Evolutionary conservation across 139 green algal species (phyloP).

Genomic region (Chlamydomonas schloesseri): DNA sequence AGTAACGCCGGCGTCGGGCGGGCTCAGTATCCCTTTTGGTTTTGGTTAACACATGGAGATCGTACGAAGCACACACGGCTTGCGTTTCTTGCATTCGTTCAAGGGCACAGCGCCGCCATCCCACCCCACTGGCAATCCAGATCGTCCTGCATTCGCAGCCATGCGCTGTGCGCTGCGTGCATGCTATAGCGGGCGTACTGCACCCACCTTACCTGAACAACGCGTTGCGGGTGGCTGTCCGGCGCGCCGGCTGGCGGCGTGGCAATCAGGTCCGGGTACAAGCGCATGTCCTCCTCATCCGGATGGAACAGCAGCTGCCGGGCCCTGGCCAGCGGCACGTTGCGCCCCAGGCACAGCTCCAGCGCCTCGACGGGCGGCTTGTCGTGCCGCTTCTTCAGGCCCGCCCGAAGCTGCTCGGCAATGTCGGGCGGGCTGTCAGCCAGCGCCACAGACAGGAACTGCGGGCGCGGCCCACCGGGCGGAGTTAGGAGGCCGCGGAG

Average conservation of each 20-base stretch:
- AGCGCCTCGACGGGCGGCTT: constrained; percentile 28
- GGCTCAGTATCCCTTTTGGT: too few relatives aligned
- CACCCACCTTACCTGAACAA: constrained; percentile 34
- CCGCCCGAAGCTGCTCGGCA: not conserved
- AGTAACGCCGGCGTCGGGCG: too few relatives aligned
- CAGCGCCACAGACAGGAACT: not conserved
- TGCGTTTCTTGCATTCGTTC: too few relatives aligned
- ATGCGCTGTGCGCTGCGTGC: too few relatives aligned
- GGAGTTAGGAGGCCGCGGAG: too few relatives aligned
- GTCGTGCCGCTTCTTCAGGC: constrained; percentile 18
- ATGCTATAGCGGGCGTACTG: too few relatives aligned
- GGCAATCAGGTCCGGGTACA: constrained; percentile 55
- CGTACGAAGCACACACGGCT: too few relatives aligned
- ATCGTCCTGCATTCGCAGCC: too few relatives aligned
- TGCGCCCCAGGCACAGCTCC: constrained; percentile 2
- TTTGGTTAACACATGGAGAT: too few relatives aligned
- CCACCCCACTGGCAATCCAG: too few relatives aligned
- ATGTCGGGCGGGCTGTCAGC: constrained; percentile 9
- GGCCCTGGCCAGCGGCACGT: constrained; percentile 30
- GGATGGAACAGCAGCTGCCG: constrained; percentile 53
- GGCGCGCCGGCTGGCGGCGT: constrained; percentile 19
- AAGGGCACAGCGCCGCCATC: too few relatives aligned
- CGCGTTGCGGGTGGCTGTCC: constrained; percentile 37
- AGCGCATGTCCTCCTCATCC: constrained; percentile 46
- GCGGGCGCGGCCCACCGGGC: too few relatives aligned